Evolutionary conservation across 1,139 yeast species (phyloP), one percentile per base, ranked within the genome.

Genomic region (Debaryomyces nepalensis): DNA sequence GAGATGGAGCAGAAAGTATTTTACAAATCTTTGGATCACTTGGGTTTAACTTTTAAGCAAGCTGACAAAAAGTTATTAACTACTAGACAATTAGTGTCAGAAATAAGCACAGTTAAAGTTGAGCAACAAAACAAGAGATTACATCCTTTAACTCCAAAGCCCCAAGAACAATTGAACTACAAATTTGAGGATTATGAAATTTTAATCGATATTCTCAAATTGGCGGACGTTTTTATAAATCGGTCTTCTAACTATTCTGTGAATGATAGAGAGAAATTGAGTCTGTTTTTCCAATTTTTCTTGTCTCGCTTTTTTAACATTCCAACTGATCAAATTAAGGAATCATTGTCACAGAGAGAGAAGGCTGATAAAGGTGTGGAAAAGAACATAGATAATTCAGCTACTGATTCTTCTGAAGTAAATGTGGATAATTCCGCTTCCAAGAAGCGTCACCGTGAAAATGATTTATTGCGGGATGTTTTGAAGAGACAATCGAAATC

Each of bases 1-100:
- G 99, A 93, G 65, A 83, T 95, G 70, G 99, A 95, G 61, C 97
- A 90, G 59, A 91, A 90, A 58, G 96, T 90, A 0, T 91, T 87
- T 63, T 88, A 82, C 72, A 95, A 93, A 65, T 87, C 97, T 3
- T 74, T 93, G 54, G 99, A 93, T 61, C 99, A 95, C 62, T 74
- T 91, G 51, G 99, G 99, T 2, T 75, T 93, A 53, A 90, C 97
- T 0, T 95, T 93, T 69, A 93, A 93, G 64, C 97, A 93, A 63
- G 89, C 96, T 9, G 99, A 93, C 63, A 93, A 95, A 64, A 93
- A 93, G 63, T 71, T 89, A 44, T 70, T 95, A 52, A 90, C 98
- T 0, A 86, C 95, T 5, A 89, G 93, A 55, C 96, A 90, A 54
- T 71, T 93, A 53, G 83, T 93, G 5, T 84, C 96, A 50, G 99